Percentiles rank a stretch among this genome's conserved stretches.
Conservation (phyloP, 2,329 filamentous ascomycete species). For the Davidsoniella australis region DNA sequence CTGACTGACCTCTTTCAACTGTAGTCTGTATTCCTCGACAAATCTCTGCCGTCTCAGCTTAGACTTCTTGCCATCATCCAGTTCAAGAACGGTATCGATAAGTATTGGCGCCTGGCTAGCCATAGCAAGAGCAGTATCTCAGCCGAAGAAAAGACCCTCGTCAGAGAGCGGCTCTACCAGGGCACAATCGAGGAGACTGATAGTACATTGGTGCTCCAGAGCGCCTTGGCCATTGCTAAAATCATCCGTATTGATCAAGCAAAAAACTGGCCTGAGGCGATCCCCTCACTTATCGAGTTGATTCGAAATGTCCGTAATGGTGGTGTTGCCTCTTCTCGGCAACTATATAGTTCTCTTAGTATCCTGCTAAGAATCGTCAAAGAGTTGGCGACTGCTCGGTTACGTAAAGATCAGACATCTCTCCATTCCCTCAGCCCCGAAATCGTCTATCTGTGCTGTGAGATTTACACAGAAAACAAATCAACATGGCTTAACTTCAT, state of each 20-base stretch:
- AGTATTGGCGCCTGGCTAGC: slow-evolving; percentile 63
- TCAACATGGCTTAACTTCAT: slow-evolving; percentile 49
- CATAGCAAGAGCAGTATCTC: slow-evolving; percentile 45
- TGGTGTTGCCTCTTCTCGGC: slow-evolving; percentile 25
- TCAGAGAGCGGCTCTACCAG: slow-evolving; percentile 58
- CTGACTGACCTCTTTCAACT: not conserved
- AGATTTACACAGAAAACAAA: slow-evolving; percentile 62
- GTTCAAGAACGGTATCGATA: slow-evolving; percentile 91
- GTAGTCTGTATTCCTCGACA: slow-evolving; percentile 67
- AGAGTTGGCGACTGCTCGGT: slow-evolving; percentile 65
- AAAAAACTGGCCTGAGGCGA: slow-evolving; percentile 56
- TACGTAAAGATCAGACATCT: slow-evolving; percentile 57
- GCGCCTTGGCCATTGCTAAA: slow-evolving; percentile 75
- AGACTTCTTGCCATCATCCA: slow-evolving; percentile 86
- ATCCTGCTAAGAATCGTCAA: slow-evolving; percentile 78
- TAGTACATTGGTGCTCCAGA: slow-evolving; percentile 63
- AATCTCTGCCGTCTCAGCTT: slow-evolving; percentile 55
- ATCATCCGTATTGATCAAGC: slow-evolving; percentile 83
- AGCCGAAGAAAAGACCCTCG: slow-evolving; percentile 56
- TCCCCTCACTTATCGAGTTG: slow-evolving; percentile 43
- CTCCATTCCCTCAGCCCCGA: slow-evolving; percentile 68
- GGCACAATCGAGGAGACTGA: slow-evolving; percentile 65
- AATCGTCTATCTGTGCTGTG: slow-evolving; percentile 61
- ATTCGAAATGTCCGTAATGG: slow-evolving; percentile 36
- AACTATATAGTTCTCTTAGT: slow-evolving; percentile 51